Base-by-base conservation (phyloP, 371 early-diverging fungal genomes). In the Lichtheimia ornata region DNA sequence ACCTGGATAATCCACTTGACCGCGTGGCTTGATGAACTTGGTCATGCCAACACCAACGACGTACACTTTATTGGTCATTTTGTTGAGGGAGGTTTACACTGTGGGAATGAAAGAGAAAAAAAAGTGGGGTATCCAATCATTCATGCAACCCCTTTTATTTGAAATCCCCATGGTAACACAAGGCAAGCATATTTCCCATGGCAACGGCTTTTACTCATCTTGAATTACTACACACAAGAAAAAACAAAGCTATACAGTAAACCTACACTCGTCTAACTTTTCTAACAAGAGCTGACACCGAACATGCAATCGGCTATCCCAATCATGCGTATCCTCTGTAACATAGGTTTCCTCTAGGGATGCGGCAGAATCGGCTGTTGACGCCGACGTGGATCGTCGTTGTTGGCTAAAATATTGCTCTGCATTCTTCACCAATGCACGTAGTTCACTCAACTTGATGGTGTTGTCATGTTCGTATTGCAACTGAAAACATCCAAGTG, bases 11-110 rank as follows among this genome's bases (percentile, higher is more conserved):
- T 84, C 84, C 25, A 82, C 74, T 61, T 79, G 71, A 50, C 81
- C 83, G 67, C 83, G 81, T 58, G 84, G 81, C 59, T 85, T 84
- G 58, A 83, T 78, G 65, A 85, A 86, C 64, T 84, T 83, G 63
- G 89, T 84, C 86, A 88, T 87, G 56, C 89, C 89, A 62, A 67
- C 89, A 58, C 89, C 89, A 59, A 87, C 59, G 51, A 79, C 74
- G 41, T 73, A 79, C 3, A 76, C 76, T 64, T 76, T 76, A 13
- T 64, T 75, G 18, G 25, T 24, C 22, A 52, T 45, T 44, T 15
- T 52, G 14, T 44, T 59, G 47, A 4, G 27, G 5, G 9, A 35
- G 35, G 2, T 35, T 6, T 35, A 59, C 4, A 12, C 6, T 30
- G 27, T 20, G 30, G 18, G 3, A 22, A 50, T 40, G 3, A 20